Evolutionary conservation across 2,329 filamentous ascomycete genomes (phyloP), one percentile per base, ranked within the genome.

Genomic region (Pleomassaria siparia): DNA sequence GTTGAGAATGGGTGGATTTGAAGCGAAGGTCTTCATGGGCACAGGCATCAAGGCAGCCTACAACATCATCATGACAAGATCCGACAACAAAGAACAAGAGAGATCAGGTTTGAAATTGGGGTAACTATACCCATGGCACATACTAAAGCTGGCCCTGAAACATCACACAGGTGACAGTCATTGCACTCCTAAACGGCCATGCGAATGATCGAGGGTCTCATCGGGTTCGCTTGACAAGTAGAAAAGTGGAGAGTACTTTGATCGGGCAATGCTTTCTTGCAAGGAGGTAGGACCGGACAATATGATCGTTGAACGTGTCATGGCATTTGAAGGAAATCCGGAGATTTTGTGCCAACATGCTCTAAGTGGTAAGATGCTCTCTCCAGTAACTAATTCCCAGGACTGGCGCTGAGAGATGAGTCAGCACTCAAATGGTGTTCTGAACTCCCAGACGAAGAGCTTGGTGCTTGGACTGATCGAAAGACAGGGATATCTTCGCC

Each of bases 171-270:
- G n/a, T n/a, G n/a, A n/a, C n/a, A 40, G 26, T 40, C 37, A 4
- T 25, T 13, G 11, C 6, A 40, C 7, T 37, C 18, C 21, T 7
- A 24, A 4, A 9, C 25, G 11, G 12, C 9, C 4, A 40, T 13
- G 15, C 20, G 24, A 4, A 28, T 15, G 13, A 40, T 40, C 37
- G 37, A 40, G n/a, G 37, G 37, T 16, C 37, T 22, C 7, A 40
- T 40, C 15, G 37, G 25, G 37, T 40, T 40, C n/a, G 37, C 37
- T 4, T 40, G 25, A 26, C 15, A 28, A 15, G 37, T 28, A 8
- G 37, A 40, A 16, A 40, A 40, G 37, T 37, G 16, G n/a, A 21
- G 21, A 40, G 21, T 16, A 40, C 21, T 26, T 40, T 28, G 15
- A 7, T 9, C 21, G 37, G 12, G 24, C 37, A 10, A 28, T 40